These are phyloP conservation scores for Gnetum montanum DNA, from an alignment of 75 land plant species.

Conservation along the genomic window DNA sequence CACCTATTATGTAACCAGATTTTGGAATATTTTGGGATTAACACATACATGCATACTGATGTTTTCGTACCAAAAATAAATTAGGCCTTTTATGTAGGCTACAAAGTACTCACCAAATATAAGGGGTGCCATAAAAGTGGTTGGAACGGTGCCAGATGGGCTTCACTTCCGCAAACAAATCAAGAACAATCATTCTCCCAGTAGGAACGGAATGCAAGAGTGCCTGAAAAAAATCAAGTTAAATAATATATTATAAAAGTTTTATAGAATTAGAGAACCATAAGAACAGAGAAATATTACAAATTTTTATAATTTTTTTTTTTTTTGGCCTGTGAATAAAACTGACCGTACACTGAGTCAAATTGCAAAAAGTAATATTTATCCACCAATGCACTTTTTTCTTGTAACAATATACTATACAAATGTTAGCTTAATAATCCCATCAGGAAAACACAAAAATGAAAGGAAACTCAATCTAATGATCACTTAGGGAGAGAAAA, in stretches of 20 bases:
- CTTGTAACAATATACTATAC: too few relatives aligned
- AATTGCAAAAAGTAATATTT: too few relatives aligned
- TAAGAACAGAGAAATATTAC: neutral
- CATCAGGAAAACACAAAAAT: too few relatives aligned
- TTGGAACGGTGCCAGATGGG: conserved; percentile 83
- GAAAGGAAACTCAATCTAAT: too few relatives aligned
- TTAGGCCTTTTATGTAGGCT: too few relatives aligned
- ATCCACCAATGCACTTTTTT: too few relatives aligned
- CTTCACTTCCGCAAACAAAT: conserved; percentile 92
- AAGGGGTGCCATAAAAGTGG: conserved; percentile 93
- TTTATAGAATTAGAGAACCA: neutral
- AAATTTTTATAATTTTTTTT: neutral
- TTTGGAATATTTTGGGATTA: conserved; percentile 1
- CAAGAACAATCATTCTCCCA: conserved; percentile 95
- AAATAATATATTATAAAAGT: neutral
- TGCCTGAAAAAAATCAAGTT: conserved; percentile 51
- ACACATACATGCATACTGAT: neutral
- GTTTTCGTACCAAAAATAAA: neutral
- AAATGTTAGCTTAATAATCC: too few relatives aligned
- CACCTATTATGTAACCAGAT: conserved; percentile 86
- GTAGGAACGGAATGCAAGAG: conserved; percentile 91
- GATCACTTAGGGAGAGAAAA: too few relatives aligned
- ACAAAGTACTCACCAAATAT: conserved; percentile 60
- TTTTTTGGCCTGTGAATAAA: too few relatives aligned
- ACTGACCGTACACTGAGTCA: too few relatives aligned